phyloP scores from a whole-genome alignment of 2,329 filamentous ascomycete genomes.

The Acrodontium crateriforme region DNA sequence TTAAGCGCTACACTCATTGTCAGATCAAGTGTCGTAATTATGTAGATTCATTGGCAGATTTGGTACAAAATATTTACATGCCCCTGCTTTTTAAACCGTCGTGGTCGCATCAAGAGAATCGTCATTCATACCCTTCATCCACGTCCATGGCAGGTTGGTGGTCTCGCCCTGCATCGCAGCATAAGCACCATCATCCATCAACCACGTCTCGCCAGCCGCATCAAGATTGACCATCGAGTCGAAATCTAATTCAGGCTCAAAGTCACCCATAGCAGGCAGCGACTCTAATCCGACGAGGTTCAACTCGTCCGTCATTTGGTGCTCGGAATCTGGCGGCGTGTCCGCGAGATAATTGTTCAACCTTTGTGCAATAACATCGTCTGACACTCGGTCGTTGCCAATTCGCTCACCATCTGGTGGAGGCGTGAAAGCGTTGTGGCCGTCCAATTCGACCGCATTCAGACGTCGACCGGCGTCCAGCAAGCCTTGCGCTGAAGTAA shows the following conservation, averaged over 20 bases:
- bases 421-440: slow-evolving; percentile 15
- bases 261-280: slow-evolving; percentile 9
- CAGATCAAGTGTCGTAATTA: too few relatives aligned
- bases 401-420: slow-evolving; percentile 14
- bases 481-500: slow-evolving; percentile 32
- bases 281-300: slow-evolving; percentile 5
- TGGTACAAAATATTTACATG: too few relatives aligned
- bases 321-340: slow-evolving; percentile 32
- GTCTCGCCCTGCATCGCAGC: slow-evolving; percentile 21
- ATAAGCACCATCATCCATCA: slow-evolving; percentile 20
- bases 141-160: slow-evolving; percentile 23
- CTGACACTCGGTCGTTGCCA: slow-evolving; percentile 17
- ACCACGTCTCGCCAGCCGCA: slow-evolving; percentile 20
- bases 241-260: slow-evolving; percentile 25
- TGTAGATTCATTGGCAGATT: too few relatives aligned
- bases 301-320: slow-evolving; percentile 6
- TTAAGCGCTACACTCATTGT: too few relatives aligned
- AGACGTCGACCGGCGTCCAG: slow-evolving; percentile 32
- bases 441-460: slow-evolving; percentile 14
- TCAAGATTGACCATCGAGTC: slow-evolving; percentile 25
- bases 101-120: too few relatives aligned
- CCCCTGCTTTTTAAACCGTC: too few relatives aligned
- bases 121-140: slow-evolving; percentile 21
- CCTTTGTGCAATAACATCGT: slow-evolving; percentile 34
- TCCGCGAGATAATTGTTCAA: slow-evolving; percentile 37